Base-by-base conservation (phyloP, 441 rosid genomes). In the Mallotus repandus region DNA sequence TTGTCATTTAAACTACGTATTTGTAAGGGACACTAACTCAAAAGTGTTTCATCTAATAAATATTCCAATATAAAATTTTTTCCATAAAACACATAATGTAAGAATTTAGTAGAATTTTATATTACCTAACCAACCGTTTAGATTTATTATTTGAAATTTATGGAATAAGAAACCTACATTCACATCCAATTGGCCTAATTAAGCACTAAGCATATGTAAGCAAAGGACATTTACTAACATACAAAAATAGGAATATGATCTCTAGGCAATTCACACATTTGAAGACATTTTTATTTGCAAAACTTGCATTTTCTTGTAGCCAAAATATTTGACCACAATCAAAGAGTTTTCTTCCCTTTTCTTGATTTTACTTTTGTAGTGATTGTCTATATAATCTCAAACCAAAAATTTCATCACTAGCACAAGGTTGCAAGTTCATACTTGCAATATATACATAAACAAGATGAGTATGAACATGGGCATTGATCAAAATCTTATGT, bases 221-320 rank as follows among this genome's bases (percentile, higher is more conserved):
- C 16, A 58, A 55, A 69, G 18, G 63, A 55, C 65, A 75, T 65
- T 56, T 19, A 4, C 63, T 74, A 77, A 56, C 62, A 21, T 58
- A 72, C 84, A 80, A 76, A 80, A 79, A 61, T 25, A 32, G 63
- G 67, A 76, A 80, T 75, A 78, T 29, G 32, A 29, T 75, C 73
- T 76, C 52, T 14, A 3, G 38, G 61, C 5, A 18, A 49, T 29
- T 29, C 32, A 64, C 58, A 70, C 77, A 67, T 67, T 63, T 71
- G 71, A 75, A 80, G 64, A 68, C 78, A 48, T 70, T 49, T 53
- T 76, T 58, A 68, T 55, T 38, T 38, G 41, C 71, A 73, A 12
- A 68, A 55, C 68, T 60, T 22, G 13, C 38, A 58, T 25, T 32
- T 22, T 32, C 11, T 10, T 58, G 35, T 22, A 58, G 63, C 13